phyloP scores from a whole-genome alignment of 148 eudicot genomes.

The Dysphania ambrosioides region DNA sequence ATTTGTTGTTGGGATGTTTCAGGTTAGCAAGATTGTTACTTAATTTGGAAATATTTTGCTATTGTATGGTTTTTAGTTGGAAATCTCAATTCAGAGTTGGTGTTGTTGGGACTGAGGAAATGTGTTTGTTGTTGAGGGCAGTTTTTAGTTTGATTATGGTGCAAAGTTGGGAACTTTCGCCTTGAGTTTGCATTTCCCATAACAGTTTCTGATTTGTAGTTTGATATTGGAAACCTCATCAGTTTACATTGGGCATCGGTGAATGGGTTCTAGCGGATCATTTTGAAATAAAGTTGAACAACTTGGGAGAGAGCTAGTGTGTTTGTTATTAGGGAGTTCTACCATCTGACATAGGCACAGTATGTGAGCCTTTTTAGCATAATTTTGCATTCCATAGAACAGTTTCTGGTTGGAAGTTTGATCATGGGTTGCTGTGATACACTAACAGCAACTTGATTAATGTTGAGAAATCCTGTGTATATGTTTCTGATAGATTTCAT shows the following conservation, averaged over 20 bases:
- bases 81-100: background rate
- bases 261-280: background rate
- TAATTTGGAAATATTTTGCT: too few relatives aligned
- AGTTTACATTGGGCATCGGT: background rate
- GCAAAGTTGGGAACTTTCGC: background rate
- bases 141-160: background rate
- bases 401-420: background rate
- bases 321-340: background rate
- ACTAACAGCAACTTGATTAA: too few relatives aligned
- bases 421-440: background rate
- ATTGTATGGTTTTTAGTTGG: background rate
- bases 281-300: background rate
- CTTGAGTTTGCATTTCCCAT: background rate
- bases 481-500: too few relatives aligned
- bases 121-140: background rate
- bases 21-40: too few relatives aligned
- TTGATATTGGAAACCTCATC: background rate
- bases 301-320: background rate
- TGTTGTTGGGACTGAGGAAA: background rate
- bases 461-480: too few relatives aligned
- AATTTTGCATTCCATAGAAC: background rate
- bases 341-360: background rate
- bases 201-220: background rate
- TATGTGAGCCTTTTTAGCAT: conserved; percentile 4
- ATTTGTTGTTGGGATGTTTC: too few relatives aligned